These are phyloP conservation scores for Pseudogymnoascus sp. DNA, from an alignment of 2,329 filamentous ascomycete species.

Conservation along the genomic window DNA sequence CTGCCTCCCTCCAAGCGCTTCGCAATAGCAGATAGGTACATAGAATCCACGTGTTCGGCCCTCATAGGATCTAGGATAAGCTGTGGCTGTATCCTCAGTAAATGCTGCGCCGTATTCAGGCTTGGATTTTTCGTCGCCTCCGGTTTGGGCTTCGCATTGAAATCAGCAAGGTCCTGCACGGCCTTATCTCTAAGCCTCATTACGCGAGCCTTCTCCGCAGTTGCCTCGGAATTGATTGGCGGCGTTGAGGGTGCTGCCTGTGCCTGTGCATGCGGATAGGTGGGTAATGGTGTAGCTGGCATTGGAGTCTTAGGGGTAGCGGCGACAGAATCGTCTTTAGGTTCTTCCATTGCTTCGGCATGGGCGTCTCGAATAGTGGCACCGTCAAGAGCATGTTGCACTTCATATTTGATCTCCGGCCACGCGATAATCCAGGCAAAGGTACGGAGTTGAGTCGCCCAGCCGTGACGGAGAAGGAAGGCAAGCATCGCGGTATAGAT, in stretches of 20 bases:
- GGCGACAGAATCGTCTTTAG: constrained; percentile 15
- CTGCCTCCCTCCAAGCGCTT: constrained; percentile 33
- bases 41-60: constrained; percentile 67
- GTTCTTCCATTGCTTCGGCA: constrained; percentile 21
- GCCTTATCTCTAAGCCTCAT: constrained; percentile 48
- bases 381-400: constrained; percentile 61
- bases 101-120: constrained; percentile 46
- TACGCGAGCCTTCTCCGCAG: constrained; percentile 52
- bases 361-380: constrained; percentile 43
- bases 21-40: constrained; percentile 57
- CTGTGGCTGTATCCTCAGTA: constrained; percentile 50
- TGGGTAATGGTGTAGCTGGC: neutral
- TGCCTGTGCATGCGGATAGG: constrained; percentile 8
- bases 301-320: neutral
- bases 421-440: constrained; percentile 84
- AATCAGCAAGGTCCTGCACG: constrained; percentile 41
- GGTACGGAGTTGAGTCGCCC: constrained; percentile 87
- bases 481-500: constrained; percentile 86
- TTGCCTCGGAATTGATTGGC: constrained; percentile 43
- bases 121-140: constrained; percentile 45
- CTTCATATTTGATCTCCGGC: constrained; percentile 72
- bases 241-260: constrained; percentile 20
- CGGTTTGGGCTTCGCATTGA: constrained; percentile 31
- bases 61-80: constrained; percentile 71
- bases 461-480: constrained; percentile 85